Conservation (phyloP, 73 alveolate genomes). For the Tetrahymena elliotti region DNA sequence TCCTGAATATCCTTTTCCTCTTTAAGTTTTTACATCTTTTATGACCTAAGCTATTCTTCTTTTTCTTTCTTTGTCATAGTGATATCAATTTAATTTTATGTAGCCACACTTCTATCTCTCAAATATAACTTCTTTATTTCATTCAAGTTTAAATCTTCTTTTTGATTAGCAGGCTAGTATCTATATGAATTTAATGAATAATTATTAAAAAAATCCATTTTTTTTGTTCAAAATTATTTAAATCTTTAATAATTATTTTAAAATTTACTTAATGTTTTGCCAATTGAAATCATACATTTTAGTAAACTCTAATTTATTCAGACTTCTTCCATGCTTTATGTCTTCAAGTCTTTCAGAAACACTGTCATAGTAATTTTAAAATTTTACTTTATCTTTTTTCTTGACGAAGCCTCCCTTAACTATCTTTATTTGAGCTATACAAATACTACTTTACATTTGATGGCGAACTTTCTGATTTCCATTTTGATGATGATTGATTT, state of each 20-base stretch:
- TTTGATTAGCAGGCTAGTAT: neutral
- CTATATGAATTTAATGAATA: neutral
- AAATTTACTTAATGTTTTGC: neutral
- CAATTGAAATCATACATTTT: neutral
- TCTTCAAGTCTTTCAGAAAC: neutral
- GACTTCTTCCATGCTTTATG: neutral
- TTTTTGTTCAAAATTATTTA: too few relatives aligned
- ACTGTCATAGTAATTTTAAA: neutral
- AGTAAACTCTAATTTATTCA: neutral
- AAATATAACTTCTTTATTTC: neutral
- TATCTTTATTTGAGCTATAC: neutral
- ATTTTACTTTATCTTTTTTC: neutral
- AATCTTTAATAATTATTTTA: neutral
- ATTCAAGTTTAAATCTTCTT: neutral
- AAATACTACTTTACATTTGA: neutral
- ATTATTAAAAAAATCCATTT: too few relatives aligned
- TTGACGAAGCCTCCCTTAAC: neutral
- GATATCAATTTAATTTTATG: neutral
- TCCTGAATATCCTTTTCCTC: neutral
- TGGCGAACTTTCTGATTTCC: neutral
- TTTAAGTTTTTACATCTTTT: neutral
- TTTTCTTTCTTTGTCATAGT: neutral
- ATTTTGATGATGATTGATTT: neutral
- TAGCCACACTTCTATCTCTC: neutral
- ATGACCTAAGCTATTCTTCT: neutral